Percentiles rank a stretch among this genome's conserved stretches.
Conservation (phyloP, 176 grass and related monocot genomes). For the Oropetium thomaeum region DNA sequence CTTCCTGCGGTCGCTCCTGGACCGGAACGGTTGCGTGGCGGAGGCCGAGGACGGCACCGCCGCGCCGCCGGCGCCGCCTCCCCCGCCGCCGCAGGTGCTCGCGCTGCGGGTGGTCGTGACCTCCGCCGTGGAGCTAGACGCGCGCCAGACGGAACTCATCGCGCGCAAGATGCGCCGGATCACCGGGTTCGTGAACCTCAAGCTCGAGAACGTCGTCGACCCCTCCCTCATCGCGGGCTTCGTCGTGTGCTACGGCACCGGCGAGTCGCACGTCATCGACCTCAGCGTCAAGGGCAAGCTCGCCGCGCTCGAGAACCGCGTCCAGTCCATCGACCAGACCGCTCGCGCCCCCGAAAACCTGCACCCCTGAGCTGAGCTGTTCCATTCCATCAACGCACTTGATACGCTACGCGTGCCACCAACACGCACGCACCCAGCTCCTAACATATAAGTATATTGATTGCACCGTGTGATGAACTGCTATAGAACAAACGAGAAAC, state of each 20-base stretch:
- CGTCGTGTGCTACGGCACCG: constrained; percentile 72
- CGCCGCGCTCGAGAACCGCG: constrained; percentile 59
- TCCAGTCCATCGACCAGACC: constrained; percentile 65
- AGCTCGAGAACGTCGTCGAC: constrained; percentile 67
- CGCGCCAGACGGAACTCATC: constrained; percentile 73
- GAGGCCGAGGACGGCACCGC: constrained; percentile 17
- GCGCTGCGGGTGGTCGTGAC: constrained; percentile 67
- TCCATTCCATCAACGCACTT: background rate
- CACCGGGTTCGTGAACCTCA: constrained; percentile 75
- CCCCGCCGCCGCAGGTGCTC: constrained; percentile 20
- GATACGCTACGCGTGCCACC: background rate
- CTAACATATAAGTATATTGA: background rate
- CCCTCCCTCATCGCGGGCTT: constrained; percentile 81
- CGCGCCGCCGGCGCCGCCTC: background rate
- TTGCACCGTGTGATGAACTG: background rate
- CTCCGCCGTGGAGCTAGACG: constrained; percentile 74
- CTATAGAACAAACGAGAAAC: background rate
- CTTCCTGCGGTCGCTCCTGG: constrained; percentile 58
- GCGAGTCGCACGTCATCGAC: constrained; percentile 74
- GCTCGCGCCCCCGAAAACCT: constrained; percentile 10
- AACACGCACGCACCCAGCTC: background rate
- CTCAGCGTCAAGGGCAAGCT: constrained; percentile 83
- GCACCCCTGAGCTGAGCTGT: background rate
- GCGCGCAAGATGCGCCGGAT: constrained; percentile 85
- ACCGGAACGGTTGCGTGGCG: constrained; percentile 28